phyloP scores from a whole-genome alignment of 805 yeast genomes.

The Yarrowia yakushimensis region DNA sequence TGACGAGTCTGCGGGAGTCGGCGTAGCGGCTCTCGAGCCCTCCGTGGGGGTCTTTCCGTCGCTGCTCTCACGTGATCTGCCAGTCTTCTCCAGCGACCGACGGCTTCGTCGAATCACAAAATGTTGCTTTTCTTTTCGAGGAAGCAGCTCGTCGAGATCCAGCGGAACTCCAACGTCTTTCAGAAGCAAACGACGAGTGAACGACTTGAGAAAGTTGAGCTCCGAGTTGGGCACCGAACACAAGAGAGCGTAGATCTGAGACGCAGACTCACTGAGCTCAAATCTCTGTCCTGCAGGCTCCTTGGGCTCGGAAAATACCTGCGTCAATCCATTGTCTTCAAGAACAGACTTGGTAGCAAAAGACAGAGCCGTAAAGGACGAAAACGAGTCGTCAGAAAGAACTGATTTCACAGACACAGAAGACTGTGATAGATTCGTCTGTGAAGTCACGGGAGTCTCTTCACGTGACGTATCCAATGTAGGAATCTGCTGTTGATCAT shows the following conservation, averaged over 20 bases:
- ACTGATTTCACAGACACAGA: neutral
- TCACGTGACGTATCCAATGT: neutral
- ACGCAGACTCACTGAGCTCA: neutral
- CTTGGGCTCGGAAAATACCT: neutral
- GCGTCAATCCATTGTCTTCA: neutral
- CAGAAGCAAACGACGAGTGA: conserved; percentile 59
- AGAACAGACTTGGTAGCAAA: conserved; percentile 3
- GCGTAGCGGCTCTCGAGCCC: neutral
- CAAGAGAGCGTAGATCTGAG: conserved; percentile 8
- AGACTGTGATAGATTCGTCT: neutral
- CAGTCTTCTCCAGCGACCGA: neutral
- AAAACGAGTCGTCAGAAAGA: neutral
- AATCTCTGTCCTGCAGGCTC: neutral
- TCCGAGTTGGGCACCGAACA: conserved; percentile 17
- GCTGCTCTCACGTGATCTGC: neutral
- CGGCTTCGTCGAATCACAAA: conserved; percentile 30
- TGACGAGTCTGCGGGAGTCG: neutral
- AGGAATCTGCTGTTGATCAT: neutral
- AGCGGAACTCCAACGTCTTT: conserved; percentile 70
- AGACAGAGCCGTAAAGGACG: neutral
- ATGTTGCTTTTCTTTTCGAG: conserved; percentile 31
- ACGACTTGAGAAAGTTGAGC: conserved; percentile 41
- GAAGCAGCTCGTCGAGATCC: conserved; percentile 56
- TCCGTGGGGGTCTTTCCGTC: neutral
- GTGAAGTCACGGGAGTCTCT: conserved; percentile 1